These are phyloP conservation scores for Macrophomina pseudophaseolina DNA, from an alignment of 2,329 filamentous ascomycete species.

Conservation along the genomic window DNA sequence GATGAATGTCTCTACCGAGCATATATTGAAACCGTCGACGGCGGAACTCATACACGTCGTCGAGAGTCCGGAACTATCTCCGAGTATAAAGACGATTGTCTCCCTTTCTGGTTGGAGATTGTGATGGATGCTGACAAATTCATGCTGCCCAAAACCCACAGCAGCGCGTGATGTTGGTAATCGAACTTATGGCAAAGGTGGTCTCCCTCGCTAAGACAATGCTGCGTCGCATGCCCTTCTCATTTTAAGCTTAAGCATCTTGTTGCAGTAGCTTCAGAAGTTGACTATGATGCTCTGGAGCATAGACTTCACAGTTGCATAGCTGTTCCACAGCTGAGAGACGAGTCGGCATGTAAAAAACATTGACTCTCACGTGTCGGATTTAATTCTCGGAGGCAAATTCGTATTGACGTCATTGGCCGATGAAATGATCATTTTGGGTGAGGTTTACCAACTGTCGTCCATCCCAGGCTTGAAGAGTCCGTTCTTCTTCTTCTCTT, in stretches of 20 bases:
- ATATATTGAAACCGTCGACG: neutral
- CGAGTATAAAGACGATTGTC: neutral
- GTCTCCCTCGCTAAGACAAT: neutral
- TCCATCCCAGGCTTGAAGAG: conserved; percentile 51
- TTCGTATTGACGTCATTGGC: neutral
- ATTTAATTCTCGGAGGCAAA: neutral
- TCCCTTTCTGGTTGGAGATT: neutral
- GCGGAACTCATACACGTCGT: neutral
- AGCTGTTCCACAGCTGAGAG: neutral
- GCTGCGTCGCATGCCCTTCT: neutral
- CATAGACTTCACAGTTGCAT: neutral
- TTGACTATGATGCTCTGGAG: neutral
- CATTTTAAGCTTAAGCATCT: too few species aligned
- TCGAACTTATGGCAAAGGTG: neutral
- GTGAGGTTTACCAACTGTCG: neutral
- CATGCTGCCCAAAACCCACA: neutral
- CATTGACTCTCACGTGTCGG: neutral
- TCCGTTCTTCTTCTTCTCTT: conserved; percentile 66
- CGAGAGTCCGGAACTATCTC: neutral
- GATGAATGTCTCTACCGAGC: neutral
- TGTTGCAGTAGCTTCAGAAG: neutral
- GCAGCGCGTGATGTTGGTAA: neutral
- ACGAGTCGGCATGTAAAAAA: neutral
- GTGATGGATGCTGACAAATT: neutral
- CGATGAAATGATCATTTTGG: too few species aligned